Base-by-base conservation (phyloP, 768 basidiomycete species). In the Infundibulicybe gibba region DNA sequence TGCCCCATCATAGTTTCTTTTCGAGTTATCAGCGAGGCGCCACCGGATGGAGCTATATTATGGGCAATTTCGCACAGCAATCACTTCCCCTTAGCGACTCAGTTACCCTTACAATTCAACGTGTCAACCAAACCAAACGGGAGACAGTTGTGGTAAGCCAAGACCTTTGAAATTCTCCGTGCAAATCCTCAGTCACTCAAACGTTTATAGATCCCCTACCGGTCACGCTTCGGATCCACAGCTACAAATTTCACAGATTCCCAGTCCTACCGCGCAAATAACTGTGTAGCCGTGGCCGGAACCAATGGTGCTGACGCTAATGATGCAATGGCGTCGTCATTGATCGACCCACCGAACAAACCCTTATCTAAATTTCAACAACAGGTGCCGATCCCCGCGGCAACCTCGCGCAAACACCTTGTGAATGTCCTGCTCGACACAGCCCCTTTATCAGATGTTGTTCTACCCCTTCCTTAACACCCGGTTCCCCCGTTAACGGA, bases 31-130 rank as follows among this genome's bases (percentile, higher is more conserved):
- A 57, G 35, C 58, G 66, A 13, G 62, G 65, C 16, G 53, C 65
- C 13, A 51, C 55, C 32, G 64, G 70, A 15, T 74, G 74, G 72
- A 59, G 62, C 15, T 75, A 75, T 42, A 54, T 63, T 46, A 64
- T 79, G 69, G 76, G 75, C 19, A 76, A 80, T 48, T 83, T 83
- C 55, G 81, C 79, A 0, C 72, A 75, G 46, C 70, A 75, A 47
- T 65, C 71, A 12, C 76, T 79, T 17, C 81, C 82, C 14, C 61
- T 80, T 10, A 57, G 56, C 25, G 80, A 83, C 53, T 63, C 60
- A 1, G 79, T 74, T 17, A 65, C 66, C 6, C 62, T 83, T 42
- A 75, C 70, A 1, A 63, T 83, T 30, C 68, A 71, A 49, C 71
- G 71, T 12, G 57, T 67, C 37, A 69, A 71, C 44, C 65, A 60